Conservation (phyloP, 768 basidiomycete genomes). For the Panaeolus papilionaceus region DNA sequence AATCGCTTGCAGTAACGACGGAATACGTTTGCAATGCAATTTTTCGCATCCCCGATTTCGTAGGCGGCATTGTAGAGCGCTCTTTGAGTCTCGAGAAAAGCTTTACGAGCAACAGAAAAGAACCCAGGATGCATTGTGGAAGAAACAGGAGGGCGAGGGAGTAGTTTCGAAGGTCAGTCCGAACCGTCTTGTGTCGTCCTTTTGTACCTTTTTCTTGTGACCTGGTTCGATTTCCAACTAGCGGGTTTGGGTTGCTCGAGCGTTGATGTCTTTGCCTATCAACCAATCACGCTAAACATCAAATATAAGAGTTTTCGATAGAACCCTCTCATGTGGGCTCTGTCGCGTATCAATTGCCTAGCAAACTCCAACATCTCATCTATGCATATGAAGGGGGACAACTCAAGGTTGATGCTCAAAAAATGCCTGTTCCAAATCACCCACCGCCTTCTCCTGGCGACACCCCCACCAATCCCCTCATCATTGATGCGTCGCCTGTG, state of each 20-base stretch:
- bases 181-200: neutral
- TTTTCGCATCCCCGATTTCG: neutral
- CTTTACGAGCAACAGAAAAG: neutral
- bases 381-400: too few relatives aligned
- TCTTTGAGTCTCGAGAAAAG: neutral
- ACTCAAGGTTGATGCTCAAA: too few relatives aligned
- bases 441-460: neutral
- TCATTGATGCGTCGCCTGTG: neutral
- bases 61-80: neutral
- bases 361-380: too few relatives aligned
- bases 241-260: too few relatives aligned
- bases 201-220: neutral
- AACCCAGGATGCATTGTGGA: neutral
- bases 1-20: conserved; percentile 20
- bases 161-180: neutral
- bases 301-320: too few relatives aligned
- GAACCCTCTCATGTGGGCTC: too few relatives aligned
- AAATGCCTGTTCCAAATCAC: neutral
- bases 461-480: neutral
- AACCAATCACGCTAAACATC: too few relatives aligned
- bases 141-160: too few relatives aligned
- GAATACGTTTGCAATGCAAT: conserved; percentile 17
- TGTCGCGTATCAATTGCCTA: too few relatives aligned
- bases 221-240: too few relatives aligned
- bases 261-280: too few relatives aligned